phyloP scores from a whole-genome alignment of 495 filamentous ascomycete genomes.

The Penicillium pancosmium region DNA sequence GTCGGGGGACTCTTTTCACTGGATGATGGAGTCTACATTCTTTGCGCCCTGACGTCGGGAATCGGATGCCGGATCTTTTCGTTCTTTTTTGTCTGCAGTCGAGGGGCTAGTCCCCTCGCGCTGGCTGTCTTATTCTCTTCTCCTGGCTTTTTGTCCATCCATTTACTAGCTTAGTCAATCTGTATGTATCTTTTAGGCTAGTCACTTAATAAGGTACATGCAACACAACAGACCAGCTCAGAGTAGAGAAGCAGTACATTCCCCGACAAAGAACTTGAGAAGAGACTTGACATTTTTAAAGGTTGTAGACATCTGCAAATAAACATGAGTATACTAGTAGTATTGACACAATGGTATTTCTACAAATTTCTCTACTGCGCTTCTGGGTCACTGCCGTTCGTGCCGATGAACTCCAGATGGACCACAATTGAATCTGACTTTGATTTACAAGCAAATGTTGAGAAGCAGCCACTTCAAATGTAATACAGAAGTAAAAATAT shows the following conservation, averaged over 20 bases:
- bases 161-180: slow-evolving; percentile 20
- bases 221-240: slow-evolving; percentile 10
- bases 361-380: no score
- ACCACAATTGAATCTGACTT: no score
- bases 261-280: no score
- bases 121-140: slow-evolving; percentile 28
- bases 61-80: slow-evolving; percentile 27
- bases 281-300: no score
- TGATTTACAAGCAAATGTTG: no score
- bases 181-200: slow-evolving; percentile 31
- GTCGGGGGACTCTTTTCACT: slow-evolving; percentile 34
- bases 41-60: slow-evolving; percentile 27
- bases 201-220: slow-evolving; percentile 21
- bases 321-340: no score
- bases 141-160: slow-evolving; percentile 25
- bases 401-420: no score
- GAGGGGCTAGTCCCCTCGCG: slow-evolving; percentile 24
- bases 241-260: background rate
- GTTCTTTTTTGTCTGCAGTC: slow-evolving; percentile 20
- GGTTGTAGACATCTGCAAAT: no score
- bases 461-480: no score
- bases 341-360: no score
- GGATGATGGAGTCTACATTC: slow-evolving; percentile 26
- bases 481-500: no score
- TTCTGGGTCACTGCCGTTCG: no score